phyloP scores from a whole-genome alignment of 768 basidiomycete genomes.

The Lactifluus pinguis region DNA sequence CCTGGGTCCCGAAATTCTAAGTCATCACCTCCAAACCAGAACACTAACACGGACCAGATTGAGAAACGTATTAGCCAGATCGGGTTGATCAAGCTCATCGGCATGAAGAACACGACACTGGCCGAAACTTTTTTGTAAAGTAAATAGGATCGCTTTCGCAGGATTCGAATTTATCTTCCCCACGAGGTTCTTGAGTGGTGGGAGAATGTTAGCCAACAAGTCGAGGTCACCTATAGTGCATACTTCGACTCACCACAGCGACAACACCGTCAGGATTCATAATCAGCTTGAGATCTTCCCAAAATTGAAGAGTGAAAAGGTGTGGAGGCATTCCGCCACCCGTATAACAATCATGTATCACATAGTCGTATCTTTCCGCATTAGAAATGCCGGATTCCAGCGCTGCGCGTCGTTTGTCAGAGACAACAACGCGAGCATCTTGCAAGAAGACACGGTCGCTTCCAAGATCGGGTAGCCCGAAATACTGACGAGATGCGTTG shows the following conservation, averaged over 20 bases:
- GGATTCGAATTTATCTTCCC: constrained; percentile 58
- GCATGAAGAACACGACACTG: constrained; percentile 85
- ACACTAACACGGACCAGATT: constrained; percentile 53
- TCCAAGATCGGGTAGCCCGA: constrained; percentile 63
- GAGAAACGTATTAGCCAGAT: constrained; percentile 44
- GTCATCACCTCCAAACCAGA: neutral
- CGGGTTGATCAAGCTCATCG: constrained; percentile 36
- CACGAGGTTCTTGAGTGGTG: constrained; percentile 61
- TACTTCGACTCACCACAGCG: constrained; percentile 54
- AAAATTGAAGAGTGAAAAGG: constrained; percentile 80
- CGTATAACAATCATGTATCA: constrained; percentile 90
- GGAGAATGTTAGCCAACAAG: neutral
- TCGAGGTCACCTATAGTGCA: neutral
- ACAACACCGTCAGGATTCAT: constrained; percentile 67
- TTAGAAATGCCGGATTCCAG: constrained; percentile 22
- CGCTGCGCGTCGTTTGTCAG: constrained; percentile 22
- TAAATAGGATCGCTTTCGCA: constrained; percentile 57
- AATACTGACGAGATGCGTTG: constrained; percentile 66
- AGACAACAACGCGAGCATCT: constrained; percentile 48
- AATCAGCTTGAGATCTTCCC: constrained; percentile 54
- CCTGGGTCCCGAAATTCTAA: constrained; percentile 34
- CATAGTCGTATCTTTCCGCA: constrained; percentile 47
- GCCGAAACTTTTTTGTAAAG: constrained; percentile 60
- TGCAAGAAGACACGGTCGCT: constrained; percentile 56
- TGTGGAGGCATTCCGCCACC: constrained; percentile 86